Percentiles rank a stretch among this genome's conserved stretches.
phyloP scores from a whole-genome alignment of 257 asterid species.

The Solanum lycopersicoides region DNA sequence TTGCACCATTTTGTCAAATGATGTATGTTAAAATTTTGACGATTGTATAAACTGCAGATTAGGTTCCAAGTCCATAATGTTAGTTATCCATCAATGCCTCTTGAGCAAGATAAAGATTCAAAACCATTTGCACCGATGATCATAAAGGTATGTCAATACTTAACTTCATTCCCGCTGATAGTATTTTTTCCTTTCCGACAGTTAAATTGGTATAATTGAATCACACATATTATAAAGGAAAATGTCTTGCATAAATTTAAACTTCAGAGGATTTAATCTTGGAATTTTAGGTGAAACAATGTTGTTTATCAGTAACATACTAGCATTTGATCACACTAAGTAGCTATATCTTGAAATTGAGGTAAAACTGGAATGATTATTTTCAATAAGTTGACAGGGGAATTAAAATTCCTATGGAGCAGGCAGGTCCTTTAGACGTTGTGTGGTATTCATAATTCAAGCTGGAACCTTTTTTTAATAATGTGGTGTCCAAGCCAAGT shows the following conservation, averaged over 20 bases:
- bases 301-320: neutral
- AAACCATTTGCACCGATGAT: constrained; percentile 44
- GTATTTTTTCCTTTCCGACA: neutral
- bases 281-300: neutral
- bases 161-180: neutral
- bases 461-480: neutral
- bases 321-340: neutral
- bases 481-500: neutral
- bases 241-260: neutral
- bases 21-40: constrained; percentile 24
- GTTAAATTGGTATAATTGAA: neutral
- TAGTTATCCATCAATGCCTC: constrained; percentile 60
- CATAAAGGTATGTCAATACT: constrained; percentile 15
- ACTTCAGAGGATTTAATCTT: neutral
- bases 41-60: constrained; percentile 28
- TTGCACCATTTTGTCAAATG: neutral
- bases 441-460: neutral
- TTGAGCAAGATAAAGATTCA: constrained; percentile 33
- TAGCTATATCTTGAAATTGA: neutral
- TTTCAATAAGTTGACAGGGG: neutral
- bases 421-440: neutral
- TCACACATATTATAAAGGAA: neutral
- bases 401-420: neutral
- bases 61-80: constrained; percentile 35
- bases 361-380: neutral